phyloP scores from a whole-genome alignment of 805 yeast genomes.

The Kodamaea kakaduensis region DNA sequence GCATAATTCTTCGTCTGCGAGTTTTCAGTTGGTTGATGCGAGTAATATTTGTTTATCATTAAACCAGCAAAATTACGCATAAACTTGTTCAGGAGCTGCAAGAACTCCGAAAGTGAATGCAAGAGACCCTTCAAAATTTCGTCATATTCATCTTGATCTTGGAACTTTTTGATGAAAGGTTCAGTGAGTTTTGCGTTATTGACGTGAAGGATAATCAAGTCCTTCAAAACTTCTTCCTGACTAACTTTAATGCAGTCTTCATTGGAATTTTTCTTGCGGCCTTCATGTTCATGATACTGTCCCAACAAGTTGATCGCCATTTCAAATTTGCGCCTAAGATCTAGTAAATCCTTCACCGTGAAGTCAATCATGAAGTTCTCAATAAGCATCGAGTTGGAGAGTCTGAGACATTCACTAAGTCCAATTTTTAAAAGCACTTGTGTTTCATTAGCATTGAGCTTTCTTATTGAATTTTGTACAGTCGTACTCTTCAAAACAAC shows the following conservation, averaged over 20 bases:
- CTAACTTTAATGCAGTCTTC: slow-evolving; percentile 16
- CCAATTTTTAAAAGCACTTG: slow-evolving; percentile 43
- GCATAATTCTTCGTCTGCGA: too few species aligned
- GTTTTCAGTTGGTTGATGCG: too few species aligned
- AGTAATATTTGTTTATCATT: slow-evolving; percentile 12
- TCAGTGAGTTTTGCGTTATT: slow-evolving; percentile 50
- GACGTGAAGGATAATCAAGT: slow-evolving; percentile 45
- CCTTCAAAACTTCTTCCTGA: slow-evolving; percentile 35
- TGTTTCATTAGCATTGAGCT: slow-evolving; percentile 19
- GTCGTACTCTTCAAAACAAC: slow-evolving; percentile 22
- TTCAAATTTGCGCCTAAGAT: slow-evolving; percentile 39
- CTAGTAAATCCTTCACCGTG: slow-evolving; percentile 35
- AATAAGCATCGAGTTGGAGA: slow-evolving; percentile 47
- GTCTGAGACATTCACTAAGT: slow-evolving; percentile 45
- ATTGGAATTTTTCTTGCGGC: slow-evolving; percentile 7
- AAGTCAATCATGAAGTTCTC: slow-evolving; percentile 49
- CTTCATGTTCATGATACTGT: slow-evolving; percentile 16
- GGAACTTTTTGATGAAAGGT: slow-evolving; percentile 42
- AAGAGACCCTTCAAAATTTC: slow-evolving; percentile 35
- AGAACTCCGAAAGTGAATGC: slow-evolving; percentile 35
- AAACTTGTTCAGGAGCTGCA: slow-evolving; percentile 33
- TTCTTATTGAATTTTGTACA: slow-evolving; percentile 7
- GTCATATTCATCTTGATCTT: slow-evolving; percentile 22
- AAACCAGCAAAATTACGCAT: slow-evolving; percentile 25
- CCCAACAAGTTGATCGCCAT: slow-evolving; percentile 37